phyloP scores from a whole-genome alignment of 2,329 filamentous ascomycete species.

The Aschersonia sp. region DNA sequence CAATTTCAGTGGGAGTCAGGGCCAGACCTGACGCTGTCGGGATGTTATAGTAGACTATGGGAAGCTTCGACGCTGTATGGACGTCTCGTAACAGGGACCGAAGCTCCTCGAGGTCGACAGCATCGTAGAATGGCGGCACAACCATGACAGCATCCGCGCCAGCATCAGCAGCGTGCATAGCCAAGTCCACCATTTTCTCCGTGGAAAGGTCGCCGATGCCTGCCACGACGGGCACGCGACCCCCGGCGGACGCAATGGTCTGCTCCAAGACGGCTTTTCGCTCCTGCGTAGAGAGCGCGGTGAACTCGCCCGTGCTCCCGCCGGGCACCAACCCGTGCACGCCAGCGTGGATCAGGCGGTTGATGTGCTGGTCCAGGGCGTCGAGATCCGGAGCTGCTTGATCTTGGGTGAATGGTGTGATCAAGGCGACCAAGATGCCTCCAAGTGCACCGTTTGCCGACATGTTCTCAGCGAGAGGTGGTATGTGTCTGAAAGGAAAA shows the following conservation, averaged over 20 bases:
- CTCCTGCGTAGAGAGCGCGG: constrained; percentile 25
- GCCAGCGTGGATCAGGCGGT: constrained; percentile 24
- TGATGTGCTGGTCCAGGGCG: constrained; percentile 19
- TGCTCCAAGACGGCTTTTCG: constrained; percentile 27
- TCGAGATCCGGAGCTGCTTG: constrained; percentile 20
- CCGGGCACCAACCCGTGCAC: constrained; percentile 31
- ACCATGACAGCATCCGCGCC: constrained; percentile 29
- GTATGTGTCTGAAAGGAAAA: too few relatives aligned
- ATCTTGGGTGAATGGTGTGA: constrained; percentile 25
- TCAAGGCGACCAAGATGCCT: constrained; percentile 28
- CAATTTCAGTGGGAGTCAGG: constrained; percentile 26
- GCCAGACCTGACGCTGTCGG: constrained; percentile 29
- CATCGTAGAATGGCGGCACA: constrained; percentile 34
- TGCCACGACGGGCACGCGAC: constrained; percentile 25
- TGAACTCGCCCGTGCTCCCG: constrained; percentile 32
- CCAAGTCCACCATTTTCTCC: constrained; percentile 9
- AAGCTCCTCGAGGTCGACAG: constrained; percentile 23
- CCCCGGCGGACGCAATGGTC: constrained; percentile 16
- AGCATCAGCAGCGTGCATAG: constrained; percentile 19
- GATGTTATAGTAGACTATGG: constrained; percentile 37
- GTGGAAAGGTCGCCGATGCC: constrained; percentile 30
- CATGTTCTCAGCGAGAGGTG: too few relatives aligned
- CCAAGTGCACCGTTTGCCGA: constrained; percentile 3
- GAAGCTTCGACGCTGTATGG: constrained; percentile 21
- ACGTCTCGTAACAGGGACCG: constrained; percentile 20